phyloP scores from a whole-genome alignment of 148 eudicot genomes.

The Bassia scoparia region DNA sequence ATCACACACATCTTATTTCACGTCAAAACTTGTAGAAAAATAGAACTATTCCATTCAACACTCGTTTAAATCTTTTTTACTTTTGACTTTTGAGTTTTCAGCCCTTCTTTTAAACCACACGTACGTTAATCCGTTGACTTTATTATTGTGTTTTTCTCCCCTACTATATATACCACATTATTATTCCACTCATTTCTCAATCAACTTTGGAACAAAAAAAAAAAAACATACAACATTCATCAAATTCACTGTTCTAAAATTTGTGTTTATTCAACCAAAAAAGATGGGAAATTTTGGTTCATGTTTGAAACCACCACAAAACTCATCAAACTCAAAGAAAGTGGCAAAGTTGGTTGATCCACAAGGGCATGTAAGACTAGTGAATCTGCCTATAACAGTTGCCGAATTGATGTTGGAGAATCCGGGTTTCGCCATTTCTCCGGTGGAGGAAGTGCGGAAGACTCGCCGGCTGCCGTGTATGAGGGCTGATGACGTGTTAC shows the following conservation, averaged over 20 bases:
- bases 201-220: not conserved
- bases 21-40: not conserved
- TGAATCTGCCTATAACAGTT: constrained; percentile 33
- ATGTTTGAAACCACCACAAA: not conserved
- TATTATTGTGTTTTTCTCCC: not conserved
- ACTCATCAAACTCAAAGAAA: constrained; percentile 6
- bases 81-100: constrained; percentile 7
- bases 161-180: not conserved
- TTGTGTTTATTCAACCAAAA: not conserved
- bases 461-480: constrained; percentile 26
- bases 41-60: not conserved
- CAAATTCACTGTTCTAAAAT: too few relatives aligned
- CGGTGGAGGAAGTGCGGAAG: constrained; percentile 18
- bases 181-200: not conserved
- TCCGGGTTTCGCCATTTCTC: constrained; percentile 34
- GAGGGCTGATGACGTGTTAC: constrained; percentile 36
- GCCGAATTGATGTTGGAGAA: constrained; percentile 44
- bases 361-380: constrained; percentile 18
- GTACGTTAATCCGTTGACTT: not conserved
- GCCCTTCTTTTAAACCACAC: constrained; percentile 9
- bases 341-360: constrained; percentile 18
- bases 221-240: too few relatives aligned
- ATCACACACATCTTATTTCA: constrained; percentile 10
- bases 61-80: constrained; percentile 6
- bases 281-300: constrained; percentile 21